These are phyloP conservation scores for Yamadazyma friedrichii DNA, from an alignment of 1,139 yeast genomes.

Conservation along the genomic window DNA sequence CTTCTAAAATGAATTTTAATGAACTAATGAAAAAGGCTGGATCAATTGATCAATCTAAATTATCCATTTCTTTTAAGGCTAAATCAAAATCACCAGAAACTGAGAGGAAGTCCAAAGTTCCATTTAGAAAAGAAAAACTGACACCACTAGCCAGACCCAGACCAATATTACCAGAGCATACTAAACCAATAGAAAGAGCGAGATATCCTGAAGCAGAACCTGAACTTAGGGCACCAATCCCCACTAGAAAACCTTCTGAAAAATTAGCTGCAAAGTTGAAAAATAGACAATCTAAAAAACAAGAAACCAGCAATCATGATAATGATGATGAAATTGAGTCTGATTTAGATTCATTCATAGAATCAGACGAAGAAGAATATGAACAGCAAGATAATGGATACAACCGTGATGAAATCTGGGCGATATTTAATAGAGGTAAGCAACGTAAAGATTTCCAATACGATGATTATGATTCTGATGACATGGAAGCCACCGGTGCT, in stretches of 20 bases:
- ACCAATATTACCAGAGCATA: not conserved
- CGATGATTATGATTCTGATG: slow-evolving; percentile 62
- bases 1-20: slow-evolving; percentile 57
- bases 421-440: slow-evolving; percentile 69
- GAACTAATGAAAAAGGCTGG: slow-evolving; percentile 73
- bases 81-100: slow-evolving; percentile 24
- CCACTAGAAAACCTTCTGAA: slow-evolving; percentile 21
- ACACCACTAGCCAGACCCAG: not conserved
- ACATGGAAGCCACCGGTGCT: slow-evolving; percentile 93
- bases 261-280: slow-evolving; percentile 18
- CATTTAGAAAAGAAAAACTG: not conserved
- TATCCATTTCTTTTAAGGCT: slow-evolving; percentile 34
- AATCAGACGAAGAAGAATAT: slow-evolving; percentile 55
- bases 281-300: slow-evolving; percentile 21
- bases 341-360: slow-evolving; percentile 52
- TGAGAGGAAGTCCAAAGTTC: not conserved
- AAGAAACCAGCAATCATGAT: not conserved
- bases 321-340: slow-evolving; percentile 12
- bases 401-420: slow-evolving; percentile 87
- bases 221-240: slow-evolving; percentile 22
- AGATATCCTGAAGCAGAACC: slow-evolving; percentile 10
- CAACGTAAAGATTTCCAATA: slow-evolving; percentile 44
- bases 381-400: slow-evolving; percentile 40
- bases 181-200: not conserved
- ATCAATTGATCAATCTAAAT: slow-evolving; percentile 40